Evolutionary conservation across 1,139 yeast species (phyloP).

Genomic region (Protomyces gravidus): DNA sequence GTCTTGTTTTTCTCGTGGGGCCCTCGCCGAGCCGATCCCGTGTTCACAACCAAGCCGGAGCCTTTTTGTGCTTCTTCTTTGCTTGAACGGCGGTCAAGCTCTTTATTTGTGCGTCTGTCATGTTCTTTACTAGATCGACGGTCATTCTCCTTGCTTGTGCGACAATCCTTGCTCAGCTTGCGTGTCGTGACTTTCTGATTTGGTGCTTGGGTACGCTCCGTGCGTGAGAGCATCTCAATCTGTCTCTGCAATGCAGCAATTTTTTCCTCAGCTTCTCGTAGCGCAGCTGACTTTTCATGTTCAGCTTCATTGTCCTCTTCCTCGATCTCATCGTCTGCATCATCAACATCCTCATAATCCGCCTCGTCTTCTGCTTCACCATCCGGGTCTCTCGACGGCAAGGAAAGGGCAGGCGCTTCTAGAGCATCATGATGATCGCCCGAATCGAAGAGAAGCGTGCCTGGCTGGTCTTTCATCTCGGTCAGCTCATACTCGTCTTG

Average conservation of each 20-base stretch:
- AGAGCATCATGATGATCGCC: background rate
- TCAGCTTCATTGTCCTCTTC: background rate
- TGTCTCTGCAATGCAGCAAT: background rate
- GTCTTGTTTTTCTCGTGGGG: background rate
- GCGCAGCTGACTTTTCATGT: background rate
- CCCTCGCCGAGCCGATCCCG: background rate
- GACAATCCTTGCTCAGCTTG: background rate
- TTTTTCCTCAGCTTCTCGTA: background rate
- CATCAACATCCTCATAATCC: background rate
- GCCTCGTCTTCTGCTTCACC: background rate
- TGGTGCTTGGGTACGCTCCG: background rate
- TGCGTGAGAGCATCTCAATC: slow-evolving; percentile 1
- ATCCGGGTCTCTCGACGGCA: background rate
- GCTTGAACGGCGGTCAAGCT: background rate
- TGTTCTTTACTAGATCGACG: background rate
- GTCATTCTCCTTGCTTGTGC: background rate
- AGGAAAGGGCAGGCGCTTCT: background rate
- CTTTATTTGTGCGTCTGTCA: background rate
- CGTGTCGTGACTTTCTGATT: background rate
- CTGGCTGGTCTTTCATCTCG: background rate
- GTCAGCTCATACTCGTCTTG: slow-evolving; percentile 1
- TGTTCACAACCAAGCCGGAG: background rate
- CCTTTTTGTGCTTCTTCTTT: background rate
- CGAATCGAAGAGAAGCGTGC: background rate
- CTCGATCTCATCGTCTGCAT: background rate